phyloP scores from a whole-genome alignment of 352 stramenopile species.

The Globisporangium alternatum region DNA sequence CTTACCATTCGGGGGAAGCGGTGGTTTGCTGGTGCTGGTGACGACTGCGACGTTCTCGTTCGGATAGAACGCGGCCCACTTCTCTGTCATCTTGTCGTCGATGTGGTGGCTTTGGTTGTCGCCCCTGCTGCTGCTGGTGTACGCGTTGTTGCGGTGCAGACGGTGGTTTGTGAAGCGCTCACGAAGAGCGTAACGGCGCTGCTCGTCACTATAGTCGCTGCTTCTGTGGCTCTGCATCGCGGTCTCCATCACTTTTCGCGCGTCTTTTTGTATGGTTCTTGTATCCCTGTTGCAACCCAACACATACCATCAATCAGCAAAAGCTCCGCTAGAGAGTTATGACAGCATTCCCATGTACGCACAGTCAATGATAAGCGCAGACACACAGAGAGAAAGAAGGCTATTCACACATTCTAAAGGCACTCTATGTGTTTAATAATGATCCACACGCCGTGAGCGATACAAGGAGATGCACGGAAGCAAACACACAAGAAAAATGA shows the following conservation, averaged over 20 bases:
- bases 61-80: slow-evolving; percentile 58
- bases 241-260: neutral
- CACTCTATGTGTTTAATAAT: slow-evolving; percentile 5
- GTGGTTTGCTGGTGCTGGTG: slow-evolving; percentile 46
- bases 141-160: neutral
- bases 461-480: neutral
- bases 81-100: slow-evolving; percentile 27
- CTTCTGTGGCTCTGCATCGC: neutral
- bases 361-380: neutral
- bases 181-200: slow-evolving; percentile 2
- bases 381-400: neutral
- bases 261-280: neutral
- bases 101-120: slow-evolving; percentile 8
- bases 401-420: neutral
- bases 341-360: neutral
- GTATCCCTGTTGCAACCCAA: neutral
- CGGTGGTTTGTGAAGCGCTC: slow-evolving; percentile 6
- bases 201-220: neutral
- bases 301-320: neutral
- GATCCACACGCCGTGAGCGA: neutral
- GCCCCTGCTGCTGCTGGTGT: neutral
- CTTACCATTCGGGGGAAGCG: slow-evolving; percentile 50
- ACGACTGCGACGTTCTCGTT: slow-evolving; percentile 54
- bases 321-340: neutral
- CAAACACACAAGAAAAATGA: neutral